Conservation (phyloP, 2,329 filamentous ascomycete genomes). For the Exophiala mesophila region DNA sequence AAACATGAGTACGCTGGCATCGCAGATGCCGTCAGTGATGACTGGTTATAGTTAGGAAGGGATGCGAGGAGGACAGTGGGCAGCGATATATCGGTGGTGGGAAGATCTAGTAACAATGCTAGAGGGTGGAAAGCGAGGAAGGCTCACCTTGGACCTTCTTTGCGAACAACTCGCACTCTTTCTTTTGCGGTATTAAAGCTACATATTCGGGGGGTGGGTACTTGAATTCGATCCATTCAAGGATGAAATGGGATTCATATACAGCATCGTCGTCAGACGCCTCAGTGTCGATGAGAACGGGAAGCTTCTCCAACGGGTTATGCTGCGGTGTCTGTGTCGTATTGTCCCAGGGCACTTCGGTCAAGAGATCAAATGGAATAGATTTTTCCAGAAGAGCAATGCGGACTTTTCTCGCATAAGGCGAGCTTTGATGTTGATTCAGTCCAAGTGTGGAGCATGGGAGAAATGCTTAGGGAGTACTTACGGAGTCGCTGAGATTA, state of each 20-base stretch:
- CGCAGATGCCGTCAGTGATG: conserved; percentile 28
- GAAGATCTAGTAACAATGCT: no score
- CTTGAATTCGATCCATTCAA: conserved; percentile 27
- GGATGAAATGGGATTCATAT: conserved; percentile 36
- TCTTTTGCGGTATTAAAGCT: conserved; percentile 3
- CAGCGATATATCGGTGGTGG: no score
- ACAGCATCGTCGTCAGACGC: conserved; percentile 24
- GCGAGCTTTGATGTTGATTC: conserved; percentile 3
- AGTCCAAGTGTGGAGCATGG: background rate
- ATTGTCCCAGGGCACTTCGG: conserved; percentile 41
- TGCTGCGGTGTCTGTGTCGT: conserved; percentile 33
- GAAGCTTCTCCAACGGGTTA: conserved; percentile 14
- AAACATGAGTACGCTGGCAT: conserved; percentile 35
- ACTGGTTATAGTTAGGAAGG: no score
- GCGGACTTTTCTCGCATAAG: conserved; percentile 31
- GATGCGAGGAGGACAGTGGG: no score
- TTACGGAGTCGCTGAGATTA: conserved; percentile 13
- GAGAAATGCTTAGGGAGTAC: background rate
- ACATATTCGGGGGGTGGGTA: conserved; percentile 6
- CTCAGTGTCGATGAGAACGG: conserved; percentile 9
- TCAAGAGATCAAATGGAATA: conserved; percentile 38
- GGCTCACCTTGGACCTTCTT: conserved; percentile 12
- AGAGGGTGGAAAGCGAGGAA: no score
- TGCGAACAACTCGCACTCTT: conserved; percentile 11
- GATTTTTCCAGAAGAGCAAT: conserved; percentile 37